Evolutionary conservation across 371 early-diverging fungal species (phyloP), one percentile per base, ranked within the genome.

Genomic region (Mucor circinelloides): DNA sequence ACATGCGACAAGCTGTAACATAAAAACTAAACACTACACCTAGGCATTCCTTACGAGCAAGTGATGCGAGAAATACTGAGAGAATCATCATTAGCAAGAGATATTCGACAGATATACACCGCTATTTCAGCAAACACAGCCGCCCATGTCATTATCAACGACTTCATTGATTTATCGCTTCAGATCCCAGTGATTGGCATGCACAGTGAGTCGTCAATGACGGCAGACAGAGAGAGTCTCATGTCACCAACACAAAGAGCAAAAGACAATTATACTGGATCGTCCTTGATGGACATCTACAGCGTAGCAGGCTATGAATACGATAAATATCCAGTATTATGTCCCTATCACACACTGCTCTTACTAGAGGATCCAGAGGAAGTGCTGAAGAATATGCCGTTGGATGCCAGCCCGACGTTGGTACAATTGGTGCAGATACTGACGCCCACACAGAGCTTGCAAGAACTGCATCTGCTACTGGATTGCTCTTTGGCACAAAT

Each of bases 401-500:
- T 90, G 60, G 95, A 95, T 78, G 89, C 93, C 9, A 93, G 92
- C 60, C 95, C 96, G 0, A 89, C 94, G 7, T 72, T 97, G 27
- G 88, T 93, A 4, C 89, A 91, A 30, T 79, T 97, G 0, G 90
- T 97, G 7, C 94, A 95, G 52, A 89, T 90, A n/a, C 84, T 95
- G 19, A 91, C 93, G n/a, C 96, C 96, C 0, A 94, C 91, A 19
- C 91, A 90, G 71, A 86, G 91, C 48, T 82, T 97, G 38, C 90
- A 93, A 23, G 90, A 93, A 65, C 80, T 97, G 19, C 93, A 94
- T 75, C 72, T 90, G 12, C 73, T 90, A 19, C 72, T 96, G 13
- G 94, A 94, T 72, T 96, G 96, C 73, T 94, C 97, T 3, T 82
- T 95, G 52, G 91, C 95, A 0, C 96, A 95, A 65, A 87, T 97